These are phyloP conservation scores for Acmispon strigosus DNA, from an alignment of 306 rosid species.

Conservation along the genomic window DNA sequence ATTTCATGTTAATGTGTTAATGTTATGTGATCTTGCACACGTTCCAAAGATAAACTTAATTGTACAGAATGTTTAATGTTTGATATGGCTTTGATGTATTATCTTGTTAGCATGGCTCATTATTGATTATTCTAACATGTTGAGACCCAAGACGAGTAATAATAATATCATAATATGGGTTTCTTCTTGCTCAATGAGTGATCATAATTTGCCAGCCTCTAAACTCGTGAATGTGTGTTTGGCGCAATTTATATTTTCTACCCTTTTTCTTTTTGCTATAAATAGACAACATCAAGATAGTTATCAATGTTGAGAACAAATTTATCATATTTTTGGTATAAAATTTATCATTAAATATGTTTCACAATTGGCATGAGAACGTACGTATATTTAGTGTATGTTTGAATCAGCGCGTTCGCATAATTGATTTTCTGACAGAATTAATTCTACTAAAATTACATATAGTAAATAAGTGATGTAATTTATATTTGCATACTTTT, in stretches of 20 bases:
- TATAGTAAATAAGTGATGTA: too few species aligned
- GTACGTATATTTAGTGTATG: too few species aligned
- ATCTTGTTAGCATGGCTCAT: neutral
- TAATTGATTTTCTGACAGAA: too few species aligned
- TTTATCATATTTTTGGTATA: neutral
- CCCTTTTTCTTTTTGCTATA: neutral
- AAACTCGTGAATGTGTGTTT: too few species aligned
- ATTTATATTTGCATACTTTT: too few species aligned
- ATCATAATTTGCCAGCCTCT: too few species aligned
- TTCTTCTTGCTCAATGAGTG: too few species aligned
- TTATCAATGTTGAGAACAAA: neutral
- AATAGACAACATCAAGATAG: neutral
- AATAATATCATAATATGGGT: too few species aligned
- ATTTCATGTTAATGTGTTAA: neutral
- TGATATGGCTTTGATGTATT: neutral
- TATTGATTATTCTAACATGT: slow-evolving; percentile 2
- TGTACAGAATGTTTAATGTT: neutral
- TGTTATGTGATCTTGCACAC: neutral
- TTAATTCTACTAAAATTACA: too few species aligned
- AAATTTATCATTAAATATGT: neutral
- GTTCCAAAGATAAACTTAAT: neutral
- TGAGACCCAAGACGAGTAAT: too few species aligned
- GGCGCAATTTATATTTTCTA: neutral
- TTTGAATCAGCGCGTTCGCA: too few species aligned
- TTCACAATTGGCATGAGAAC: too few species aligned